Evolutionary conservation across 164 flowering plant species (phyloP), one percentile per base, ranked within the genome.

Genomic region (Magnolia kwangsiensis): DNA sequence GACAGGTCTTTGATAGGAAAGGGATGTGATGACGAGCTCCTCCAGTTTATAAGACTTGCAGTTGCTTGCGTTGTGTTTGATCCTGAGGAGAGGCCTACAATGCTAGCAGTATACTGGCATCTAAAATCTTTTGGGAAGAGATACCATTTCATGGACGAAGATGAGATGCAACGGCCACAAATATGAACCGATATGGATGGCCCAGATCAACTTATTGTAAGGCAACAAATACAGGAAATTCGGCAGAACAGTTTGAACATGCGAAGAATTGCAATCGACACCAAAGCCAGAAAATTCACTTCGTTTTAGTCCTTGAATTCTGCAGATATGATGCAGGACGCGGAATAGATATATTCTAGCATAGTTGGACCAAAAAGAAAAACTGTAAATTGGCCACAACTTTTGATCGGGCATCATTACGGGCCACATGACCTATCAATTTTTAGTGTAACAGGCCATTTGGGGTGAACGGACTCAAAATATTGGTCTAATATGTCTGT

Each of bases 111-210:
- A 2, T 87, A 85, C 81, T 92, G 88, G 85, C 82, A 88, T 65
- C 76, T 91, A n/a, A 76, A 91, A 77, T 90, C 90, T 21, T 85
- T 91, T 20, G 92, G 96, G 16, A 86, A 86, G 78, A 73, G 75
- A 51, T 90, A 90, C 75, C 50, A 87, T 77, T 55, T 55, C 61
- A 55, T 2, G 14, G 61, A 55, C 18, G 61, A 55, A 55, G 61
- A 55, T 55, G 61, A 55, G 61, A 16, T 8, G 61, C 61, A 16
- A 16, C 61, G 18, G 18, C 61, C 61, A 55, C 61, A 55, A 13
- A 9, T 55, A 55, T 11, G 61, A 3, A 55, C 7, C 45, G 45
- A 37, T 37, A 37, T 37, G 6, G 45, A 37, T 37, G 45, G 45
- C 45, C 45, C 45, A 3, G 45, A 37, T 37, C 45, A 37, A 37